Evolutionary conservation across 331 rosid genomes (phyloP), one percentile per base, ranked within the genome.

Genomic region (Erythrophleum ivorense): DNA sequence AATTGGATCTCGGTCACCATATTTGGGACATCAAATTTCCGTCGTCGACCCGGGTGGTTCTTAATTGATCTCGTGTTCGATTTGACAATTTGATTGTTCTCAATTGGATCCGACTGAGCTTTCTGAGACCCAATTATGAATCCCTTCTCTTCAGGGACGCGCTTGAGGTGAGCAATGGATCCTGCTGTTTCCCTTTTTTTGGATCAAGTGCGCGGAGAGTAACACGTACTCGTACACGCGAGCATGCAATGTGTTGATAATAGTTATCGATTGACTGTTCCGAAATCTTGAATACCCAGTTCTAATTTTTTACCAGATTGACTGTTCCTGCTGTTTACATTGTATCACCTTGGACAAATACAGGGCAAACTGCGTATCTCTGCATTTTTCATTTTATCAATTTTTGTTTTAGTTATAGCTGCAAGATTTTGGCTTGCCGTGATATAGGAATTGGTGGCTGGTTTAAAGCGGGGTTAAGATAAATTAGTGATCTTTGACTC

Each of bases 111-210:
- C 79, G 92, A 53, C 82, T 81, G 77, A 87, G 84, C 92, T 88
- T 84, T 84, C 40, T 73, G 58, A 36, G 85, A 86, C 85, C 85
- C 90, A 83, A 86, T 78, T 89, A 96, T 96, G 99, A 96, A 96
- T 81, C 97, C 99, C 43, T 96, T 96, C 89, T 93, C 97, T 7
- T 96, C 99, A 53, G 97, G 97, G 18, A 96, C 99, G 80, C 98
- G 99, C 65, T 89, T 96, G 83, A 88, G 99, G 99, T 96, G 60
- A 87, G 82, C 77, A 62, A 57, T 84, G 34, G 74, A 84, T 81
- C 80, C 49, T 72, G n/a, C 53, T 64, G 33, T 81, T 67, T 77
- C 71, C 21, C 12, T 83, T 76, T 9, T 12, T n/a, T 83, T 71
- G 53, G 86, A 88, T 91, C 88, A 81, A 66, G 71, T 57, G 21